Evolutionary conservation across 2,329 filamentous ascomycete species (phyloP), one percentile per base, ranked within the genome.

Genomic region (Pyrenophora teres): DNA sequence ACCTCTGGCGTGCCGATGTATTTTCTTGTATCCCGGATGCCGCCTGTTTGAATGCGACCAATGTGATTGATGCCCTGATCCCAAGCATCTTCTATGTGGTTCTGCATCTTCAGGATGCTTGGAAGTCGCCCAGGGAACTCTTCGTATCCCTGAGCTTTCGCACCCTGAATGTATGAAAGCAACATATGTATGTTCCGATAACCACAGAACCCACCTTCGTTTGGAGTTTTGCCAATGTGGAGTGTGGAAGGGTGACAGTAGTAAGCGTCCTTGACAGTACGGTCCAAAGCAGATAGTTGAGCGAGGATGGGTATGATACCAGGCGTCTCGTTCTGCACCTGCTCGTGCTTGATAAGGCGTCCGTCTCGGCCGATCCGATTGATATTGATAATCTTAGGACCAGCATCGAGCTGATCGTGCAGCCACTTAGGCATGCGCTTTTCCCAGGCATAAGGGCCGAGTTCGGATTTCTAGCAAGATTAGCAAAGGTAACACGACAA

Each of bases 121-220:
- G 94, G 93, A 5, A 92, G 77, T 3, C 67, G 78, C 4, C 78
- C 76, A 1, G 78, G 72, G 52, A 96, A 89, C 40, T 78, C 74
- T 35, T 86, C 78, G 54, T 81, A 73, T 0, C 88, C 89, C 10
- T 78, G 74, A 10, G 78, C 78, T 33, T 77, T 71, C 1, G 83
- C 76, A 7, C 81, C 82, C 52, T 87, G 83, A 16, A 97, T 84
- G 69, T 90, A 92, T 0, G 92, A 93, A 12, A 88, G 78, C 61
- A 97, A 74, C 86, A 95, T 95, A 71, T 97, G 94, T 27, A 96
- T 95, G 67, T 96, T 97, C 35, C 93, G 84, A 70, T 97, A 97
- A 3, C 93, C 93, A 69, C 93, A 97, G 70, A 97, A 97, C 5
- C 91, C 89, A 18, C 92, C 92, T 76, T 96, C 92, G n/a, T 81